These are phyloP conservation scores for Novakomyces olei DNA, from an alignment of 805 yeast species.

Conservation along the genomic window DNA sequence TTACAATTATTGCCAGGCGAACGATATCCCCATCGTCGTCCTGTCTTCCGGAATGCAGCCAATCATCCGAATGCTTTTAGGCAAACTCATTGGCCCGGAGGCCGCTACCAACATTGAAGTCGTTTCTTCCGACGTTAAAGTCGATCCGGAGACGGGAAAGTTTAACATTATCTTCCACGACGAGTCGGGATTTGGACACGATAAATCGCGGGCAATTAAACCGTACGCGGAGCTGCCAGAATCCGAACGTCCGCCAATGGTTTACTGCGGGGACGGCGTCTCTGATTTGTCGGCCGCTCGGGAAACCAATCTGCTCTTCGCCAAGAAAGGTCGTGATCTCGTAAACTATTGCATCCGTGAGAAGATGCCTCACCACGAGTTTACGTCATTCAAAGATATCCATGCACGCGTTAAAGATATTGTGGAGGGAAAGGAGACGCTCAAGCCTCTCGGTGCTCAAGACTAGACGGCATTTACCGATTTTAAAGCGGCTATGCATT, in stretches of 20 bases:
- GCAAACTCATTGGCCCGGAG: conserved; percentile 53
- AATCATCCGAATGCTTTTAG: conserved; percentile 55
- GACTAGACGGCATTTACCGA: too few species aligned
- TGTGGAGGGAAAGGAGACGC: too few species aligned
- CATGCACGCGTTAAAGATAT: too few species aligned
- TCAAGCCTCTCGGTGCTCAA: too few species aligned
- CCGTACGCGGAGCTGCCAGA: conserved; percentile 18
- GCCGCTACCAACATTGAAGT: conserved; percentile 53
- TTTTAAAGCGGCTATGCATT: too few species aligned
- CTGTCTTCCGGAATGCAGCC: conserved; percentile 91
- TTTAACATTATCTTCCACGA: conserved; percentile 82
- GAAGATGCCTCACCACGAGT: conserved; percentile 64
- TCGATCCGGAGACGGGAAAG: conserved; percentile 28
- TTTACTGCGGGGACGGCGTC: conserved; percentile 96
- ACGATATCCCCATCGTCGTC: conserved; percentile 62
- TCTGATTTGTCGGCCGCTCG: conserved; percentile 86
- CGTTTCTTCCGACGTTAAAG: conserved; percentile 53
- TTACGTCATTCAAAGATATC: conserved; percentile 56
- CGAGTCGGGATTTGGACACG: conserved; percentile 81
- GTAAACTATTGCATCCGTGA: conserved; percentile 65
- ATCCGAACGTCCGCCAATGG: conserved; percentile 36
- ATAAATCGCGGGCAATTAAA: conserved; percentile 64
- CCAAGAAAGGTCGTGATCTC: conserved; percentile 78
- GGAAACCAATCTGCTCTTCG: conserved; percentile 82
- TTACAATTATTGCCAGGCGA: conserved; percentile 51